Evolutionary conservation across 1,284 basidiomycete genomes (phyloP), one percentile per base, ranked within the genome.

Genomic region (Ceratobasidium sp.): DNA sequence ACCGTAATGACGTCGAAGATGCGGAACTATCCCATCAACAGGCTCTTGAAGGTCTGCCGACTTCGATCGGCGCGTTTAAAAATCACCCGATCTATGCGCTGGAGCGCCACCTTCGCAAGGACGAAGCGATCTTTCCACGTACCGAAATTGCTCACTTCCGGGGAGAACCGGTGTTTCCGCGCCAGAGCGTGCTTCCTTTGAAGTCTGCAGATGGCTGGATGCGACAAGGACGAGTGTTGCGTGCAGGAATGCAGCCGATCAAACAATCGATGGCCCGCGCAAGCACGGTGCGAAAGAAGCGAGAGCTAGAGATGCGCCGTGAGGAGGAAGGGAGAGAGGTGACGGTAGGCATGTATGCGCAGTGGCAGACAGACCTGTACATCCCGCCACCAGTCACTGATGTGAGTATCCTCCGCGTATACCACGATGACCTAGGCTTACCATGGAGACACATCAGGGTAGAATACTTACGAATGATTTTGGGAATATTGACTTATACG

Each of bases 401-500:
- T 82, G 95, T 96, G 76, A 82, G 89, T 84, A 43, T 75, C 6
- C 51, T 16, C 29, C 53, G n/a, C 29, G 8, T 31, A 51, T 2
- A 19, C 22, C 11, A 31, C 2, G 34, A 27, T 37, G 49, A 56
- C 11, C 37, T 31, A 19, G 34, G 37, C 68, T 75, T 64, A 65
- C 22, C 31, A 22, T n/a, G 8, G 19, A 22, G 29, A 19, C 31
- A 24, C 53, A 72, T 24, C 79, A 98, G 93, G 97, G 98, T 24
- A 89, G 89, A 80, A 89, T 99, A 48, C 96, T 96, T 4, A 96
- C 93, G 82, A 99, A 99, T 79, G 89, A 92, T 76, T 99, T 98
- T 81, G 98, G 98, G 24, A 98, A 98, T 81, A 93, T 99, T 77
- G 97, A 99, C 83, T 84, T 99, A 34, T 99, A 98, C 81, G 93